phyloP scores from a whole-genome alignment of 1,139 yeast genomes.

The Hemisphaericaspora subhashii region DNA sequence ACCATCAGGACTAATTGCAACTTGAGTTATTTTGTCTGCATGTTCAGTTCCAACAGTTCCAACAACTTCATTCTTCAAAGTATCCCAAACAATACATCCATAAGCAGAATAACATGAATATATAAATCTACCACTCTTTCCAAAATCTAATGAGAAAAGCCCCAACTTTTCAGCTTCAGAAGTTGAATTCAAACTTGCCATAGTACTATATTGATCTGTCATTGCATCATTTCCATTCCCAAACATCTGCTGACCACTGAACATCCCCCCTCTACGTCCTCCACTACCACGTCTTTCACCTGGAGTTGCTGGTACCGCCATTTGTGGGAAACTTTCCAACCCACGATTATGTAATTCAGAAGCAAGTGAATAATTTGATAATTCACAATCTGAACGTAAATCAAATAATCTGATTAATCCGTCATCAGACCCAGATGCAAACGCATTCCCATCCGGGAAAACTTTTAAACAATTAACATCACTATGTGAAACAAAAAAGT shows the following conservation, averaged over 20 bases:
- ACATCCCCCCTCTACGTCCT: background rate
- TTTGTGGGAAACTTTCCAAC: background rate
- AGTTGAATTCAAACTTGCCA: constrained; percentile 21
- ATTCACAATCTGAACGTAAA: constrained; percentile 71
- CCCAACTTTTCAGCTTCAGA: constrained; percentile 54
- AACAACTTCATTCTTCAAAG: constrained; percentile 61
- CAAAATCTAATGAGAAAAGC: constrained; percentile 69
- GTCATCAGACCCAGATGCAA: constrained; percentile 77
- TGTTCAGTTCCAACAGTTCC: constrained; percentile 56
- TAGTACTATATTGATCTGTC: constrained; percentile 1
- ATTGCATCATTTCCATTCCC: background rate
- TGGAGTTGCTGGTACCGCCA: constrained; percentile 2
- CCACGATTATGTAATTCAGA: constrained; percentile 10
- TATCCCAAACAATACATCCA: constrained; percentile 80
- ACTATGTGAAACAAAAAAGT: constrained; percentile 57
- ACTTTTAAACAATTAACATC: constrained; percentile 69
- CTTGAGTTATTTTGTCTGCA: constrained; percentile 58
- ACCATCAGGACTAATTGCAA: constrained; percentile 74
- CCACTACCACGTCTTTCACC: background rate
- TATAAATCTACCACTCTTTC: constrained; percentile 72
- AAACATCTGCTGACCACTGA: background rate
- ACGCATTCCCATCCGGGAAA: constrained; percentile 70
- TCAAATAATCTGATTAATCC: constrained; percentile 75
- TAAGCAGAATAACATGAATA: constrained; percentile 76
- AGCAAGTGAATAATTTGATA: constrained; percentile 52